Evolutionary conservation across 129 eudicot genomes (phyloP).

Genomic region (Saussurea involucrata): DNA sequence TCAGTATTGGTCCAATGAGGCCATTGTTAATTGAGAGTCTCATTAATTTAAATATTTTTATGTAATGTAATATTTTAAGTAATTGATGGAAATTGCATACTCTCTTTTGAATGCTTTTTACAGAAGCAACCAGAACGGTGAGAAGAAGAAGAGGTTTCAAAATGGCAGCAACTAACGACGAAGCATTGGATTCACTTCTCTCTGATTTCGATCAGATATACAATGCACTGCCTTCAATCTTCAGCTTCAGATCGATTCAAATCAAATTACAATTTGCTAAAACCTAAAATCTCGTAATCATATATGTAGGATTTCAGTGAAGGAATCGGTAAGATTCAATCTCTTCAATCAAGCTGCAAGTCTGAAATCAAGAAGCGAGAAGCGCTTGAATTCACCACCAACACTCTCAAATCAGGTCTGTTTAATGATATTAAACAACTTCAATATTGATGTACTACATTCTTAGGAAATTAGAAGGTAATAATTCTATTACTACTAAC

Average conservation of each 20-base stretch:
- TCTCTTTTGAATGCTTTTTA: too few species aligned
- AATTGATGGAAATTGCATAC: too few species aligned
- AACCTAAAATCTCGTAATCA: slow-evolving; percentile 5
- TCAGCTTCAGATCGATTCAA: not conserved
- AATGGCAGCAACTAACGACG: slow-evolving; percentile 54
- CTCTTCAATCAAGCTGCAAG: slow-evolving; percentile 34
- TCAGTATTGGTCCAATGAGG: too few species aligned
- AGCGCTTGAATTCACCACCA: slow-evolving; percentile 40
- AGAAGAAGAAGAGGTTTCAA: not conserved
- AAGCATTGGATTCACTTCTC: slow-evolving; percentile 41
- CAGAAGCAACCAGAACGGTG: not conserved
- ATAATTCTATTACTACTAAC: not conserved
- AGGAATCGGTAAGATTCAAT: slow-evolving; percentile 33
- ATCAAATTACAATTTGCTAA: not conserved
- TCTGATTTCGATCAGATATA: slow-evolving; percentile 52
- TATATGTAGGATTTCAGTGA: slow-evolving; percentile 30
- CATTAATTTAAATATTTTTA: too few species aligned
- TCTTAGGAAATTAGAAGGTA: not conserved
- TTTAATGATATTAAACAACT: not conserved
- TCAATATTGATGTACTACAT: not conserved
- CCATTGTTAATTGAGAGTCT: too few species aligned
- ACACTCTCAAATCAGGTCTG: slow-evolving; percentile 48
- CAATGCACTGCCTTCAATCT: slow-evolving; percentile 14
- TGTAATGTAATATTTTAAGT: too few species aligned
- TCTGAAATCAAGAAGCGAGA: slow-evolving; percentile 47